phyloP scores from a whole-genome alignment of 2,329 filamentous ascomycete species.

The Cytospora piceae region DNA sequence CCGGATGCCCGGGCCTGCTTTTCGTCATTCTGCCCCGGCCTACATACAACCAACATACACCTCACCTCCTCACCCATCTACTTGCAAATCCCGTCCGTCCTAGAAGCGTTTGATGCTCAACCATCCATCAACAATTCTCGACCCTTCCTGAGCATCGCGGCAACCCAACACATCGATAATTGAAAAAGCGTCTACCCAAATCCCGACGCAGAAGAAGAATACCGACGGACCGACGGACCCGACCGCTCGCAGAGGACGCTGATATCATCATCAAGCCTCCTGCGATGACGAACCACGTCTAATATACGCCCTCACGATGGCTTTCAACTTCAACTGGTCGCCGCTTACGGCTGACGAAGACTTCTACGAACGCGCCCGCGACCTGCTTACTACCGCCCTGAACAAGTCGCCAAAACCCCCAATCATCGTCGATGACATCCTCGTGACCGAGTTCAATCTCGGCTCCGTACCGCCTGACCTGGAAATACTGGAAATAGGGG shows the following conservation, averaged over 20 bases:
- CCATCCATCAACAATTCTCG: background rate
- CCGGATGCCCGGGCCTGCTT: constrained; percentile 20
- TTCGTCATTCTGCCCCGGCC: constrained; percentile 21
- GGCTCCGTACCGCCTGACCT: constrained; percentile 92
- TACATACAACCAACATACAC: constrained; percentile 7
- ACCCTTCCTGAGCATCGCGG: constrained; percentile 9
- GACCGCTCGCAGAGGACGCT: constrained; percentile 10
- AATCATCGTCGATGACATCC: constrained; percentile 98
- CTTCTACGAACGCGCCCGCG: constrained; percentile 87
- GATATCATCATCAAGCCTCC: constrained; percentile 19
- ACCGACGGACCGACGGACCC: constrained; percentile 3
- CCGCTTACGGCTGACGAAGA: constrained; percentile 93
- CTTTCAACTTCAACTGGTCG: constrained; percentile 99
- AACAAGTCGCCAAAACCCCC: constrained; percentile 98
- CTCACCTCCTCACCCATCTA: background rate
- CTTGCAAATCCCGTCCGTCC: too few species aligned
- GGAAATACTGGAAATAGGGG: constrained; percentile 96
- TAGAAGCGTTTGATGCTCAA: background rate
- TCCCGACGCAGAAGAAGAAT: background rate
- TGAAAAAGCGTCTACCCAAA: background rate
- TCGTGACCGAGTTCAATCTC: constrained; percentile 96
- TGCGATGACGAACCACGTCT: constrained; percentile 43
- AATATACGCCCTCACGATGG: constrained; percentile 65
- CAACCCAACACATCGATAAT: background rate
- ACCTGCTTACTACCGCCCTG: constrained; percentile 90